Evolutionary conservation across 2,329 filamentous ascomycete genomes (phyloP), one percentile per base, ranked within the genome.

Genomic region (Fusarium virguliforme): DNA sequence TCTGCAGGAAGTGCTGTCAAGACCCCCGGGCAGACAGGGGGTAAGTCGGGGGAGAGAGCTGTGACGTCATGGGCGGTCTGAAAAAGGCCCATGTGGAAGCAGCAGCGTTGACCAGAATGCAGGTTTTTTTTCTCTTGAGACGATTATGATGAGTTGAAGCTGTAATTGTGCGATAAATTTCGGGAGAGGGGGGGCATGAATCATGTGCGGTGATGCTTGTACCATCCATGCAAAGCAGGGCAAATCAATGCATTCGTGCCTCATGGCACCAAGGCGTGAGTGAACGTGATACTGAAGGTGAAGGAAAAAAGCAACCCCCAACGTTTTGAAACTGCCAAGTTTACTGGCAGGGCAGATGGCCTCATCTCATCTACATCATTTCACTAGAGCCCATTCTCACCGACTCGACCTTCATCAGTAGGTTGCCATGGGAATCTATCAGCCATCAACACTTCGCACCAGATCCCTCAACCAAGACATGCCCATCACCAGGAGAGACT

Each of bases 1-100:
- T 18, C 24, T 28, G 55, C 48, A 61, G 70, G 67, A 55, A 51
- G 64, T 71, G 60, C 60, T 71, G 68, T 71, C 64, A 68, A 56
- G 50, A 18, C 10, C 48, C 30, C 30, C 40, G 34, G 46, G 34
- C 18, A 18, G 64, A 65, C 68, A 71, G 64, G 64, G 64, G 68
- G 59, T 60, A 34, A 43, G 28, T 15, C 46, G 40, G 40, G 48
- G 53, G 18, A 18, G 18, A 18, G 18, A 18, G 18, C 18, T 26
- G 35, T 71, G 68, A 71, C 68, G 68, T 71, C 68, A 71, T 71
- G 43, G 53, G 22, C 34, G 51, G 57, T 37, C 35, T 8, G 5
- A 8, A 30, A 30, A 30, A 30, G 15, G 43, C 41, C 63, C 59
- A 64, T 58, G 63, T 53, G 18, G 43, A 66, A 66, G 40, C 13